Conservation (phyloP, 805 yeast species). For the Torulaspora maleeae region DNA sequence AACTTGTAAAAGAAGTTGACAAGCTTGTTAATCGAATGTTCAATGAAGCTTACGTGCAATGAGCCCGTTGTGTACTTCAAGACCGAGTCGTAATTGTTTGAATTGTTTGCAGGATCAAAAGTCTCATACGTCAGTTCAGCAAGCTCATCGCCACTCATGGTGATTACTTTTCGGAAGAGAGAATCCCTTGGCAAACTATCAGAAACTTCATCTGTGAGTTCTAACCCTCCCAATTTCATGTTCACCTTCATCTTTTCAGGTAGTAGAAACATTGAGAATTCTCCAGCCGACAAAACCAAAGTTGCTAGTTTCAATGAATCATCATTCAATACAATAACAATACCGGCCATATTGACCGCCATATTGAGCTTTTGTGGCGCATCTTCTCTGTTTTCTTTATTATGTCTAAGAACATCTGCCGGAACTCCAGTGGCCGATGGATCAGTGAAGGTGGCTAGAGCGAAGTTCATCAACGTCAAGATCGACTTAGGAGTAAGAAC, state of each 20-base stretch:
- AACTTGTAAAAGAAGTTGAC: slow-evolving; percentile 66
- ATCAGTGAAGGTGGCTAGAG: slow-evolving; percentile 81
- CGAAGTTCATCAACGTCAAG: slow-evolving; percentile 72
- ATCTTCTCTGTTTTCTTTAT: slow-evolving; percentile 49
- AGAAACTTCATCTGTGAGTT: slow-evolving; percentile 70
- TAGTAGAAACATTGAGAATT: slow-evolving; percentile 55
- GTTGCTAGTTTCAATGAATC: slow-evolving; percentile 82
- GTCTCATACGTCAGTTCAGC: slow-evolving; percentile 86
- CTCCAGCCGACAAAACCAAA: slow-evolving; percentile 66
- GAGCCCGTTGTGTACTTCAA: slow-evolving; percentile 57
- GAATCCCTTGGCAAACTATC: slow-evolving; percentile 59
- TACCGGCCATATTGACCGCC: slow-evolving; percentile 62
- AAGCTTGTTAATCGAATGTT: slow-evolving; percentile 69
- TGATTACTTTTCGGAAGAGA: slow-evolving; percentile 57
- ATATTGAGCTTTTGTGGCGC: slow-evolving; percentile 76
- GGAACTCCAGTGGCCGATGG: slow-evolving; percentile 66
- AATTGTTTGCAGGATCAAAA: slow-evolving; percentile 50
- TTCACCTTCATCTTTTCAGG: slow-evolving; percentile 74
- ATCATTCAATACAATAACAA: slow-evolving; percentile 72
- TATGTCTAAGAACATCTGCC: slow-evolving; percentile 67
- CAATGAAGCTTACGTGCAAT: slow-evolving; percentile 70
- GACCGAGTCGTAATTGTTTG: slow-evolving; percentile 42
- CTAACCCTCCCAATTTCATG: slow-evolving; percentile 72
- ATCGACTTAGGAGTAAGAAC: slow-evolving; percentile 74
- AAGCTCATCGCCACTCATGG: slow-evolving; percentile 69